Evolutionary conservation across 129 eudicot genomes (phyloP), one percentile per base, ranked within the genome.

Genomic region (Centaurea solstitialis): DNA sequence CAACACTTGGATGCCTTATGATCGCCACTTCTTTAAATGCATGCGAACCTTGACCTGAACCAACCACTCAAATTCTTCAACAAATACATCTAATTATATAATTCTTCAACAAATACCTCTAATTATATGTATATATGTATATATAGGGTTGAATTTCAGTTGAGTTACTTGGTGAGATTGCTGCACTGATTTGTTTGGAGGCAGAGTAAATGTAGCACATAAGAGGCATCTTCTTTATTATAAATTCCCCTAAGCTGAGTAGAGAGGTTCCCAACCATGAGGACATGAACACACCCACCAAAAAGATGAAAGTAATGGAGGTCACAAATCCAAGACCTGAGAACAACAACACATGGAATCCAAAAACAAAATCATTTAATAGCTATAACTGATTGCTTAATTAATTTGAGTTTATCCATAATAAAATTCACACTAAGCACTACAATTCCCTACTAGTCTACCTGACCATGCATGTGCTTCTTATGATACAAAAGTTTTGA

Each of bases 21-120:
- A 93, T 93, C 3, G 97, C 98, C 21, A 93, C 94, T 85, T 93
- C 98, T 82, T 93, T 93, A 82, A 93, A 93, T 41, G 96, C 98
- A 17, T 86, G 89, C 23, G 97, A 87, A 57, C 81, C 89, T 81
- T 90, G 87, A 80, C 86, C 92, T 90, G 87, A 43, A 87, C 10
- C 76, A 67, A 76, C 64, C 20, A 53, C 12, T 8, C 12, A 61
- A 61, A 21, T 70, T 53, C 5, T 26, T 67, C 21, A 22, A 53
- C 76, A 70, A 68, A 22, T 13, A 35, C 47, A 2, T 67, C 7
- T 30, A 53, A 18, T 17, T 53, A 53, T 17, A 53, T 7, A n/a
- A n/a, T n/a, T n/a, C n/a, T n/a, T n/a, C n/a, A n/a, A n/a, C n/a
- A n/a, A n/a, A n/a, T n/a, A n/a, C n/a, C n/a, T n/a, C n/a, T n/a